Evolutionary conservation across 2,329 filamentous ascomycete genomes (phyloP), one percentile per base, ranked within the genome.

Genomic region (Cladophialophora yegresii): DNA sequence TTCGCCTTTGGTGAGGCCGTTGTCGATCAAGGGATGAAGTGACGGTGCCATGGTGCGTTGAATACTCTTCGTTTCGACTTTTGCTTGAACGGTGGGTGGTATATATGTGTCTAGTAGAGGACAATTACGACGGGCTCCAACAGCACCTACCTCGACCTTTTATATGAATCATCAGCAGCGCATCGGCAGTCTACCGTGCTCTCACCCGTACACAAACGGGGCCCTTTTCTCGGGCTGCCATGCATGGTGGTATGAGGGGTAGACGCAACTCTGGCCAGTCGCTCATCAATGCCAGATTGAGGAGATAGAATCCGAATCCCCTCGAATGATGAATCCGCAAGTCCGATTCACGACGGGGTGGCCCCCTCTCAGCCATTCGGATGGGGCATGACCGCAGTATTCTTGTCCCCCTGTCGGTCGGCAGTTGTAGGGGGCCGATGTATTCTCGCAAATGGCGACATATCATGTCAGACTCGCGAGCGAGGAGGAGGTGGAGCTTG

Each of bases 1-100:
- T 58, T 78, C 73, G 68, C 87, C 86, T 70, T 84, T 84, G 63
- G 76, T 78, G 73, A 89, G 71, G 74, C 86, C 86, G 70, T 84
- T 84, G 77, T 88, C 84, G 77, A 89, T 78, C 57, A 82, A 73
- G 50, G 87, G 87, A 76, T 89, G 87, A 20, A 89, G 79, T 22
- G 81, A 82, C 28, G 75, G 75, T 53, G 74, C 53, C 65, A 67
- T 69, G 49, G 58, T 64, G 58, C 47, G 26, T 6, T 30, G 32
- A 30, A 6, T 3, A 28, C 6, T 28, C 26, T 50, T 16, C 3
- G 30, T 56, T 28, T 28, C 6, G 26, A 28, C 26, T 26, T 32
- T 22, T 8, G 28, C 8, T 32, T 28, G 20, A 16, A 50, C 9
- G 22, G 47, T 26, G 20, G 16, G 13, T 12, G 20, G 7, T 50